A percentile compares a stretch with the other conserved stretches of the same genome.
phyloP scores from a whole-genome alignment of 2,329 filamentous ascomycete genomes.

The Ascomycota sp. region DNA sequence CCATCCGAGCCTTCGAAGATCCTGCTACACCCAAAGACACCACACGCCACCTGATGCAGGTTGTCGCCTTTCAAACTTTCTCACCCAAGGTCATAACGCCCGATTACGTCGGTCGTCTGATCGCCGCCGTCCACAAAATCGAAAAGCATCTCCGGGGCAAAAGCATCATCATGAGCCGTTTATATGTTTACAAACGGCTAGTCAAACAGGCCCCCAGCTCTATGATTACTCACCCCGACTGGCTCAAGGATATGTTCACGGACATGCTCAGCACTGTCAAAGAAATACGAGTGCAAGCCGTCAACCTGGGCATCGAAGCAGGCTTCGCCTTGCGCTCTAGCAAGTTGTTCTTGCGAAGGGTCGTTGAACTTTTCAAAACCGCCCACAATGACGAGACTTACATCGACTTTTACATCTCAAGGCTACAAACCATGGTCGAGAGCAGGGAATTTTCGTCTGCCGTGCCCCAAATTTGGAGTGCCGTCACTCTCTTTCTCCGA shows the following conservation, averaged over 20 bases:
- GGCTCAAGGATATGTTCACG: constrained; percentile 62
- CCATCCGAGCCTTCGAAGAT: constrained; percentile 51
- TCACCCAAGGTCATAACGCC: constrained; percentile 48
- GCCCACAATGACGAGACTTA: constrained; percentile 32
- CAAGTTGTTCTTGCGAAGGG: constrained; percentile 39
- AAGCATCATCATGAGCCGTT: constrained; percentile 53
- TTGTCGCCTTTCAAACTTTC: constrained; percentile 65
- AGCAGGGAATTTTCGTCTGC: constrained; percentile 26
- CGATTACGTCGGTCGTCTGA: constrained; percentile 45
- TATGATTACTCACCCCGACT: constrained; percentile 52
- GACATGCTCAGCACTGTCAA: constrained; percentile 60
- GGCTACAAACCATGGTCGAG: constrained; percentile 46
- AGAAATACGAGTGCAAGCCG: constrained; percentile 53
- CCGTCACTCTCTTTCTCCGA: constrained; percentile 57
- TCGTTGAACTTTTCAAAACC: constrained; percentile 39
- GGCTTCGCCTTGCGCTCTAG: constrained; percentile 48
- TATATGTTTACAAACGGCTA: constrained; percentile 59
- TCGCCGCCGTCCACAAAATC: constrained; percentile 48
- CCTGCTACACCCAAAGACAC: constrained; percentile 49
- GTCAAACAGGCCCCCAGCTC: constrained; percentile 44
- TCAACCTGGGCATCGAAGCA: constrained; percentile 50
- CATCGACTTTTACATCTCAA: constrained; percentile 43
- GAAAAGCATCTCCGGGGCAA: constrained; percentile 57
- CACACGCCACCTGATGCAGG: constrained; percentile 55
- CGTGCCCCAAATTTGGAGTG: constrained; percentile 77